Base-by-base conservation (phyloP, 768 basidiomycete species). In the Austroboletus festivus region DNA sequence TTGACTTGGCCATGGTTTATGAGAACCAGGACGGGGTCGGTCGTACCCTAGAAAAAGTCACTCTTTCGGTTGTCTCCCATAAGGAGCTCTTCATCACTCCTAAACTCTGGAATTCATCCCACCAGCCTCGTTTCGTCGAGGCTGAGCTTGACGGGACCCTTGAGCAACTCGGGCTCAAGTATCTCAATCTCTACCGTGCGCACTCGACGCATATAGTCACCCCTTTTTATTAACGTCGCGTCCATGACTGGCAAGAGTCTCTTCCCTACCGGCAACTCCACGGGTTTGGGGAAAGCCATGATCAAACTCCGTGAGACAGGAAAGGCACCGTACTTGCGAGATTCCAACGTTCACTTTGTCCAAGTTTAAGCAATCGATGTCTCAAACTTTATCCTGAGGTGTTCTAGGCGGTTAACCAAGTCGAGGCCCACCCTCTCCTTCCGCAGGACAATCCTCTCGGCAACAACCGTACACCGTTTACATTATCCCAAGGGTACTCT, bases 1-100 rank as follows among this genome's bases (percentile, higher is more conserved):
- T 94, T 54, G 91, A 94, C 67, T 77, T 88, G 18, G 91, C 90
- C 3, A 78, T 79, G 78, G 73, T 87, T 40, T 93, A 93, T 68
- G 62, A 73, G 53, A 93, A 93, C 67, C 90, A 91, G 66, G 74
- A 81, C 48, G 87, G 86, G 68, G 81, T 89, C 46, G 85, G 87
- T 5, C 73, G 74, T 3, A 86, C 86, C 2, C 73, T 90, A 60
- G 84, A 85, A 68, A 86, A 85, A 61, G 79, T 91, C 61, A 81
- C 89, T 51, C 83, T 83, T 1, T 78, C 79, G 9, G 85, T 89
- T 45, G 86, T 90, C 51, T 79, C 82, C 60, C 85, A 90, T 54
- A 81, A 87, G 62, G 83, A 93, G 13, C 76, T 92, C 47, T 90
- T 86, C 67, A 82, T 88, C 66, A 89, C 87, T 3, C 82, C 81